Percentiles rank a stretch among this genome's conserved stretches.
Conservation (phyloP, 352 stramenopile genomes). For the Phytophthora sp. region DNA sequence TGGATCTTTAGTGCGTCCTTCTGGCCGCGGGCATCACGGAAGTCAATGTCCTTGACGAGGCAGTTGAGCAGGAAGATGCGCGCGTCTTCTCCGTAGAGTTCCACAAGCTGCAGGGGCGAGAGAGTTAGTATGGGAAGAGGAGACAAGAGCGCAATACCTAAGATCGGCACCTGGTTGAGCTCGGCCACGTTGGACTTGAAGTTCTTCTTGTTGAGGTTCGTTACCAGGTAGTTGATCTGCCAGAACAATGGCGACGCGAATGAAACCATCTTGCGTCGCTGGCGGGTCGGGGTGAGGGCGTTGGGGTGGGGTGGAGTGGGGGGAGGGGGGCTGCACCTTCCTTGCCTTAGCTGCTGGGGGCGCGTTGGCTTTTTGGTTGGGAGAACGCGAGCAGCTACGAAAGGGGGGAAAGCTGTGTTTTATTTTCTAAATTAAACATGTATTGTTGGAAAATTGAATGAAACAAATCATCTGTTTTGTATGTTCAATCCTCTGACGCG, state of each 20-base stretch:
- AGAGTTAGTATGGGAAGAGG: slow-evolving; percentile 2
- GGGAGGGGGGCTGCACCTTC: slow-evolving; percentile 24
- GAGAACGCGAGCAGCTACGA: slow-evolving; percentile 29
- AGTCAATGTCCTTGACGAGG: slow-evolving; percentile 91
- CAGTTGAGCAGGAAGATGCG: slow-evolving; percentile 92
- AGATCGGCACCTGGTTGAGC: slow-evolving; percentile 86
- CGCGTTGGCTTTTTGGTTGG: slow-evolving; percentile 30
- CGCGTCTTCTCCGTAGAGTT: slow-evolving; percentile 91
- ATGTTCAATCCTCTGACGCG: too few species aligned
- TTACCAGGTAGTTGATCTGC: slow-evolving; percentile 94
- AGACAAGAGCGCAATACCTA: slow-evolving; percentile 13
- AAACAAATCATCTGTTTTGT: too few species aligned
- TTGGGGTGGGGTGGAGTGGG: not conserved
- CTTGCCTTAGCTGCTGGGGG: slow-evolving; percentile 18
- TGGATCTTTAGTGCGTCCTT: slow-evolving; percentile 92
- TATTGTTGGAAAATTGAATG: too few species aligned
- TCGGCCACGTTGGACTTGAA: slow-evolving; percentile 93
- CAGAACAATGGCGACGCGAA: slow-evolving; percentile 93
- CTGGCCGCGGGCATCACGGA: slow-evolving; percentile 83
- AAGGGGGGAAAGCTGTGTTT: slow-evolving; percentile 2
- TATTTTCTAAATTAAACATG: too few species aligned
- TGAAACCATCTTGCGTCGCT: slow-evolving; percentile 71
- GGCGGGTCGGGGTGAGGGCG: slow-evolving; percentile 2
- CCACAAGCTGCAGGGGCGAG: slow-evolving; percentile 70
- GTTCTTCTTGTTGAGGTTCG: slow-evolving; percentile 94